Evolutionary conservation across 495 filamentous ascomycete genomes (phyloP).

Genomic region (Aspergillus cavernicola): DNA sequence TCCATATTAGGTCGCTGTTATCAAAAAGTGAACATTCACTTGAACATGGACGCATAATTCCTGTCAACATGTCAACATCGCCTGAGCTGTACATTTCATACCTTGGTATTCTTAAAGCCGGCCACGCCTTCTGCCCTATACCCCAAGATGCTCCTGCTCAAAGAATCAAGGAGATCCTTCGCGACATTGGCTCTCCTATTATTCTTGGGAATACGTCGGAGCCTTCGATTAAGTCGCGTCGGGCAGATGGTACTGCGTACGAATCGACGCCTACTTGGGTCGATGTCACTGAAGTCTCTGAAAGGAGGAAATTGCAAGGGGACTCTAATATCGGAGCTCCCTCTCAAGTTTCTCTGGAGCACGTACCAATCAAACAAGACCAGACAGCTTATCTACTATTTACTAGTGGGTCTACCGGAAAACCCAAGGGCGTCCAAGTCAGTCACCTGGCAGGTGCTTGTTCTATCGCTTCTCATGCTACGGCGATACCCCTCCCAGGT

Average conservation of each 20-base stretch:
- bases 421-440: conserved; percentile 76
- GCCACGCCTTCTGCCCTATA: conserved; percentile 73
- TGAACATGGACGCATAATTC: conserved; percentile 47
- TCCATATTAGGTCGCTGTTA: conserved; percentile 16
- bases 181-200: conserved; percentile 55
- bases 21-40: neutral
- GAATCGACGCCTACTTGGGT: conserved; percentile 17
- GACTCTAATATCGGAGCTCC: neutral
- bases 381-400: conserved; percentile 82
- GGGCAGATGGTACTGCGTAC: neutral
- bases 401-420: conserved; percentile 80
- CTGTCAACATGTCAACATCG: conserved; percentile 64
- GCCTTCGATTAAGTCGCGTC: conserved; percentile 7
- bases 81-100: conserved; percentile 67
- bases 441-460: conserved; percentile 70
- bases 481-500: conserved; percentile 34
- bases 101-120: conserved; percentile 68
- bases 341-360: neutral
- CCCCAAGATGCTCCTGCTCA: conserved; percentile 67
- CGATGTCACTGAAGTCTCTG: conserved; percentile 23
- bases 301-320: conserved; percentile 15
- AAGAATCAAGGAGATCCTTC: conserved; percentile 62
- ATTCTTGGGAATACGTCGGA: conserved; percentile 38
- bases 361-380: conserved; percentile 13
- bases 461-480: conserved; percentile 63